phyloP scores from a whole-genome alignment of 352 stramenopile species.

The Phytophthora cactorum region DNA sequence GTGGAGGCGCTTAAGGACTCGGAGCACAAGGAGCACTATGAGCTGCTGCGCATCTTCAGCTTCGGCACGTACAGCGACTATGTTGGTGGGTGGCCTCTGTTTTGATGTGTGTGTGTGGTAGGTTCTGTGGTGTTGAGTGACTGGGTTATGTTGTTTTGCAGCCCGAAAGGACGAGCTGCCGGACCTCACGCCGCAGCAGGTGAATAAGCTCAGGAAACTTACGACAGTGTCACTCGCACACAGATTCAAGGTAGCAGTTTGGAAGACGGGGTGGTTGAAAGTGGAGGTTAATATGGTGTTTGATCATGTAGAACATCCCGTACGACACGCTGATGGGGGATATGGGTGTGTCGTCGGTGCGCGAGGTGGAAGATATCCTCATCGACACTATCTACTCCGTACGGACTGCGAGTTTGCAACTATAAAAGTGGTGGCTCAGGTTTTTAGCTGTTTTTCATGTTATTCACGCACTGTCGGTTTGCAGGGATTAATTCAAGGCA shows the following conservation, averaged over 20 bases:
- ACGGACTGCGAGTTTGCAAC: not conserved
- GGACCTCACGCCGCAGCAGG: slow-evolving; percentile 67
- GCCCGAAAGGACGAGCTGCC: slow-evolving; percentile 69
- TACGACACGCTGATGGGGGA: slow-evolving; percentile 84
- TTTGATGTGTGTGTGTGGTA: not conserved
- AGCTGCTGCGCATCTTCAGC: slow-evolving; percentile 90
- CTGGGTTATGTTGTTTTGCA: slow-evolving; percentile 18
- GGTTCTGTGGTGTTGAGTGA: not conserved
- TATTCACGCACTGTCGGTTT: not conserved
- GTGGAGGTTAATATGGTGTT: not conserved
- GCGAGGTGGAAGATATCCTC: slow-evolving; percentile 92
- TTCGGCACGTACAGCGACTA: slow-evolving; percentile 91
- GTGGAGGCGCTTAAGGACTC: slow-evolving; percentile 82
- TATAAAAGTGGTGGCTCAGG: not conserved
- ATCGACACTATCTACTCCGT: slow-evolving; percentile 95
- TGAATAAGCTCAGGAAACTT: slow-evolving; percentile 91
- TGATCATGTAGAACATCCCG: slow-evolving; percentile 65
- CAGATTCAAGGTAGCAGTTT: slow-evolving; percentile 64
- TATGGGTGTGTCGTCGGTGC: slow-evolving; percentile 79
- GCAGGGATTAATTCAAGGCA: slow-evolving; percentile 89
- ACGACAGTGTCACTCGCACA: slow-evolving; percentile 89
- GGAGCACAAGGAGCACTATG: slow-evolving; percentile 79
- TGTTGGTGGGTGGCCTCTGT: slow-evolving; percentile 46
- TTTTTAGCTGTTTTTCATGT: too few relatives aligned
- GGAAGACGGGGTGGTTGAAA: not conserved